These are phyloP conservation scores for Pichia inconspicua DNA, from an alignment of 1,139 yeast species.

Conservation along the genomic window DNA sequence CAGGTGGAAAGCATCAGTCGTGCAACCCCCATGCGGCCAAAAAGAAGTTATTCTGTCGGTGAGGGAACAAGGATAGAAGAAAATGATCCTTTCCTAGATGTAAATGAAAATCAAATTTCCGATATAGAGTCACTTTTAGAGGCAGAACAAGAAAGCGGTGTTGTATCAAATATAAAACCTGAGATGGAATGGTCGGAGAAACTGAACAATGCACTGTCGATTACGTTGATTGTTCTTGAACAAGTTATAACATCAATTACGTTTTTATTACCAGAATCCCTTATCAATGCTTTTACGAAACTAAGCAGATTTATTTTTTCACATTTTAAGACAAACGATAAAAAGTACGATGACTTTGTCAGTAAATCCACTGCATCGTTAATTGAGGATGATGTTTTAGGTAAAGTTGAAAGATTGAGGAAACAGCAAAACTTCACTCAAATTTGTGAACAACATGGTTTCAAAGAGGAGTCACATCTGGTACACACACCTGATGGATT, in stretches of 20 bases:
- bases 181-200: not conserved
- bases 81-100: not conserved
- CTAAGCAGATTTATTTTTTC: conserved; percentile 20
- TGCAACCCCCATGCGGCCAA: not conserved
- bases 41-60: not conserved
- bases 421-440: conserved; percentile 22
- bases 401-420: conserved; percentile 21
- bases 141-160: not conserved
- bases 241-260: conserved; percentile 25
- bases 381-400: conserved; percentile 8
- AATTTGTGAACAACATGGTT: conserved; percentile 25
- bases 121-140: not conserved
- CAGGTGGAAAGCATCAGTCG: conserved; percentile 7
- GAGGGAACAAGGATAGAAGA: not conserved
- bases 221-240: conserved; percentile 24
- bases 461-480: conserved; percentile 25
- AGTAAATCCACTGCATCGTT: conserved; percentile 12
- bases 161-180: not conserved
- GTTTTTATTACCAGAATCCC: conserved; percentile 21
- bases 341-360: conserved; percentile 20
- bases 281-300: conserved; percentile 22
- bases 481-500: conserved; percentile 27
- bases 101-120: not conserved
- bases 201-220: conserved; percentile 10
- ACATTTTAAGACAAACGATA: conserved; percentile 16